Evolutionary conservation across 2,329 filamentous ascomycete genomes (phyloP), one percentile per base, ranked within the genome.

Genomic region (Cytospora paraplurivora): DNA sequence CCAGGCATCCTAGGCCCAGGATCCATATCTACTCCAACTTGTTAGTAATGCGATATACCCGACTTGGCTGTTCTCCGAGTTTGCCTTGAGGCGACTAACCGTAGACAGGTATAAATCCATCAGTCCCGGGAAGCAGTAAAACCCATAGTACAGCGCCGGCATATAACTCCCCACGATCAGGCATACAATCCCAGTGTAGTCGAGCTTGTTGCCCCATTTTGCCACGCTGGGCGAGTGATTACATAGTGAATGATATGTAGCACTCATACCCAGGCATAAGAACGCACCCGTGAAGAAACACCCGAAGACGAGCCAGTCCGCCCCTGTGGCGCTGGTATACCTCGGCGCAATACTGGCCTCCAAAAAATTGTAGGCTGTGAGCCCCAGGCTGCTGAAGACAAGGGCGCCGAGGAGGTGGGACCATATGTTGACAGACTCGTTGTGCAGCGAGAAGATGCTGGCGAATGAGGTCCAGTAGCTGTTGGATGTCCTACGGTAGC

Each of bases 161-260:
- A 98, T 86, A 72, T 94, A 97, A 73, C 90, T 94, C 7, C 95
- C 95, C 69, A 94, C 91, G 64, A 98, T 98, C 69, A 99, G 79
- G 56, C 88, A 86, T 35, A 98, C 91, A 69, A 99, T 99, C 7
- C 95, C 95, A 6, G 94, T 86, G 74, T 99, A 98, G 74, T 99
- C 95, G 62, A 98, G 79, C 75, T 96, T 92, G 74, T 98, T 98
- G 12, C 93, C 93, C 80, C 92, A 91, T 66, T 85, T 88, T 2
- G 90, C 88, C 15, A 97, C 91, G 1, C 77, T 76, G 44, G 87
- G 85, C 19, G 91, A 95, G 75, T 99, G 95, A 69, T 97, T 97
- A 27, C 83, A 87, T 55, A 97, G 84, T 1, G 91, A 85, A 74
- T 99, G 95, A 73, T 88, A 99, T 3, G 89, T 90, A 6, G 92